Conservation (phyloP, 805 yeast species). For the Metschnikowia noctiluminum region DNA sequence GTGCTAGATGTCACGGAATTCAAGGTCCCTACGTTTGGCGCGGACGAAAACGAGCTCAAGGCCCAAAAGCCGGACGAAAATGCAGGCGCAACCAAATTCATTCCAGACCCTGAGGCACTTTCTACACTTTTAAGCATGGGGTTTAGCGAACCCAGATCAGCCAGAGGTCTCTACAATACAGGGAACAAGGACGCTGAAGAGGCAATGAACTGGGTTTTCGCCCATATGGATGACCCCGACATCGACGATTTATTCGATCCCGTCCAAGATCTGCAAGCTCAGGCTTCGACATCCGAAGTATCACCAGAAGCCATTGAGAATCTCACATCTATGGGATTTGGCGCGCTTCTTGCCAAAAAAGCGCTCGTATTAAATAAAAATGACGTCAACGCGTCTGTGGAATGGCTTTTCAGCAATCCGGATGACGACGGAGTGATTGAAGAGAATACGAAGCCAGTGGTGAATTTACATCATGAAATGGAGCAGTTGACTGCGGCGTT, state of each 20-base stretch:
- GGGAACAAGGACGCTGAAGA: conserved; percentile 63
- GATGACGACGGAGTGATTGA: conserved; percentile 67
- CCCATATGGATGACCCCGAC: conserved; percentile 80
- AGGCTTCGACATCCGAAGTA: conserved; percentile 16
- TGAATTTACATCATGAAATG: conserved; percentile 29
- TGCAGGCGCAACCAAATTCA: conserved; percentile 28
- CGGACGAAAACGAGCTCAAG: conserved; percentile 23
- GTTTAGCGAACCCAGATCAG: conserved; percentile 65
- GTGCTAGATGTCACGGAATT: conserved; percentile 43
- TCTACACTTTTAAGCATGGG: conserved; percentile 75
- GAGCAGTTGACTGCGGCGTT: conserved; percentile 16
- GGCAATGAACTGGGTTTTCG: conserved; percentile 89
- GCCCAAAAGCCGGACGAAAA: conserved; percentile 8
- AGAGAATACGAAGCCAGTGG: conserved; percentile 19
- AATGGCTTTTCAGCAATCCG: conserved; percentile 85
- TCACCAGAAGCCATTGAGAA: conserved; percentile 41
- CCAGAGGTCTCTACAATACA: conserved; percentile 67
- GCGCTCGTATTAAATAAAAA: conserved; percentile 61
- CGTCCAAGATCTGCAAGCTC: conserved; percentile 4
- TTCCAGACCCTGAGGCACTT: conserved; percentile 55
- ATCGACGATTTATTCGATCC: conserved; percentile 61
- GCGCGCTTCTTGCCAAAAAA: conserved; percentile 59
- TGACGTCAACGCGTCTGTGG: conserved; percentile 75
- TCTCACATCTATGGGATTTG: conserved; percentile 76
- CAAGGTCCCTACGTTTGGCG: conserved; percentile 39